These are phyloP conservation scores for Hsuehochloa calcarea DNA, from an alignment of 176 grass and related monocot species.

Conservation along the genomic window DNA sequence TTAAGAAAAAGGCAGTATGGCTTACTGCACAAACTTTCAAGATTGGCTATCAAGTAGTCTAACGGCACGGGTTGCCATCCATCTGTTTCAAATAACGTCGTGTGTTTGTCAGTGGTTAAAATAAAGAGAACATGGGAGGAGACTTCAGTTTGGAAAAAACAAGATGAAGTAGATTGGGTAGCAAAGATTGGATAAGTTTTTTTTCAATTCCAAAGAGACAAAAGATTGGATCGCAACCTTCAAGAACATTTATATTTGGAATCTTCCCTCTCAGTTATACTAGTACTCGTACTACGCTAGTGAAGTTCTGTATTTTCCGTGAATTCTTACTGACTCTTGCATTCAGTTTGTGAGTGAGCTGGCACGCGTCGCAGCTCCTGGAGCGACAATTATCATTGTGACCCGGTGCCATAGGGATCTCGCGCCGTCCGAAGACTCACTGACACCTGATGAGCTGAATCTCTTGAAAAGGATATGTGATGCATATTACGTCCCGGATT, in stretches of 20 bases:
- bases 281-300: background rate
- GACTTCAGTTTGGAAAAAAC: background rate
- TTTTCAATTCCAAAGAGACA: background rate
- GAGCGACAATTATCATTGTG: slow-evolving; percentile 84
- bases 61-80: background rate
- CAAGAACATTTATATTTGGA: background rate
- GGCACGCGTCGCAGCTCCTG: slow-evolving; percentile 72
- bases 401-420: slow-evolving; percentile 98
- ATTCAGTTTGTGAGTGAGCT: slow-evolving; percentile 72
- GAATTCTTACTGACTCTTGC: background rate
- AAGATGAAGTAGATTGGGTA: background rate
- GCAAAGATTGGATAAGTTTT: background rate
- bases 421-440: slow-evolving; percentile 48
- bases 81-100: background rate
- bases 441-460: slow-evolving; percentile 72
- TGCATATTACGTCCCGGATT: slow-evolving; percentile 88
- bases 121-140: background rate
- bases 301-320: background rate
- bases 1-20: background rate
- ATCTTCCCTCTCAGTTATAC: background rate
- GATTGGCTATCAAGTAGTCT: background rate
- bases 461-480: slow-evolving; percentile 84
- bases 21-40: background rate
- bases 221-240: background rate
- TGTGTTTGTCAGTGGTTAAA: background rate